Percentiles rank a stretch among this genome's conserved stretches.
These are phyloP conservation scores for Helicocarpus griseus DNA, from an alignment of 2,329 filamentous ascomycete genomes.

Conservation along the genomic window DNA sequence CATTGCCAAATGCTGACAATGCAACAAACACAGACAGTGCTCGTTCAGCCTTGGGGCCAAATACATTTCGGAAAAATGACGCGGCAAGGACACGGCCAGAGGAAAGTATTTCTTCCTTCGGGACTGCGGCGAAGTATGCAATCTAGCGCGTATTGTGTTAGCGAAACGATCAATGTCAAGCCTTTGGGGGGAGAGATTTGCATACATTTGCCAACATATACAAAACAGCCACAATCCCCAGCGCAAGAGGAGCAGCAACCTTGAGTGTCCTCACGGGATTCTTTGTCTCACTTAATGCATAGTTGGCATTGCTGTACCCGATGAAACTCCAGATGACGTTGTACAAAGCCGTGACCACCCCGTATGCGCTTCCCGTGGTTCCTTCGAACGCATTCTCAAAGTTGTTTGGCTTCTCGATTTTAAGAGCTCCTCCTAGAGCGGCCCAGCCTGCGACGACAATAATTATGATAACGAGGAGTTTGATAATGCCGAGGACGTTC, in stretches of 20 bases:
- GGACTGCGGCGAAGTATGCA: constrained; percentile 44
- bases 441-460: constrained; percentile 55
- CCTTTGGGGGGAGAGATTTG: constrained; percentile 42
- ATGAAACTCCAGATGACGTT: constrained; percentile 64
- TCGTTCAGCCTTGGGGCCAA: constrained; percentile 46
- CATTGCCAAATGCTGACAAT: constrained; percentile 58
- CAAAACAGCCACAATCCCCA: constrained; percentile 48
- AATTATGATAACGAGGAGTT: constrained; percentile 55
- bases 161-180: background rate
- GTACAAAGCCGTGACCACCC: constrained; percentile 59
- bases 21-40: constrained; percentile 57
- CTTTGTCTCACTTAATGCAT: constrained; percentile 50
- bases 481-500: constrained; percentile 56
- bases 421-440: constrained; percentile 50
- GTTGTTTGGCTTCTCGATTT: constrained; percentile 50
- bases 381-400: constrained; percentile 56
- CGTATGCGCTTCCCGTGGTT: constrained; percentile 56
- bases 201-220: constrained; percentile 61
- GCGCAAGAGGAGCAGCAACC: constrained; percentile 53
- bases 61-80: constrained; percentile 43
- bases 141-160: constrained; percentile 17
- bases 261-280: constrained; percentile 57
- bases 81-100: constrained; percentile 42
- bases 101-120: constrained; percentile 40
- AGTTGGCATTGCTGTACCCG: constrained; percentile 36